Base-by-base conservation (phyloP, 306 rosid genomes). In the Quercus parvula region DNA sequence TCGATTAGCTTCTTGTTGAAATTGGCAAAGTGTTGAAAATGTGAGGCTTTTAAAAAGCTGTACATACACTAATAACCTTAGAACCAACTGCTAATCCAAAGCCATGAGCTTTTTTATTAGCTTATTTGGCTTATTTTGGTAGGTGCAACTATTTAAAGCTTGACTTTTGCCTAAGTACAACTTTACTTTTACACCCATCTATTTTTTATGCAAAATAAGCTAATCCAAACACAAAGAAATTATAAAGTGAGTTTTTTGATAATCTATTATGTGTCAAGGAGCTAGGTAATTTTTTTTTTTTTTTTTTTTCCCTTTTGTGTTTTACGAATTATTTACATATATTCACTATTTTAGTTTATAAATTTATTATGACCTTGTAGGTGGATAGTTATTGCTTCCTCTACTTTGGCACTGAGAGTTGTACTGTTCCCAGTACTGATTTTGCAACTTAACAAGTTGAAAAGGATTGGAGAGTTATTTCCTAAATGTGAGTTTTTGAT, bases 321-420 rank as follows among this genome's bases (percentile, higher is more conserved):
- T 12, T 49, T 49, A 49, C 54, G 12, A 49, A 49, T 49, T 49
- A 49, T 49, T 49, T 10, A 24, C 15, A 59, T 6, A 30, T 64
- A 7, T n/a, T 30, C 38, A 9, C 28, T 22, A 6, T 22, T 59
- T 59, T 41, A 19, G 15, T 44, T 58, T 17, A 3, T 18, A 27
- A 22, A 22, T 35, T 71, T 57, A 44, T 27, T 2, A 61, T 84
- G 68, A 55, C 64, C 76, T 33, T 70, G 35, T 88, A 95, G 99
- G 99, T 95, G 99, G 99, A 24, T 85, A 20, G 91, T 90, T 31
- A 87, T 92, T 78, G 86, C 78, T 77, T 83, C 87, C 12, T 92
- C 97, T 67, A 95, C 98, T 38, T 54, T 95, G 78, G 87, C 88
- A 80, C 87, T 95, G 77, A 91, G 97, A 90, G 25, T 85, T 38